Evolutionary conservation across 23 red algal species (phyloP).

Genomic region (Rhodosorus marinus): DNA sequence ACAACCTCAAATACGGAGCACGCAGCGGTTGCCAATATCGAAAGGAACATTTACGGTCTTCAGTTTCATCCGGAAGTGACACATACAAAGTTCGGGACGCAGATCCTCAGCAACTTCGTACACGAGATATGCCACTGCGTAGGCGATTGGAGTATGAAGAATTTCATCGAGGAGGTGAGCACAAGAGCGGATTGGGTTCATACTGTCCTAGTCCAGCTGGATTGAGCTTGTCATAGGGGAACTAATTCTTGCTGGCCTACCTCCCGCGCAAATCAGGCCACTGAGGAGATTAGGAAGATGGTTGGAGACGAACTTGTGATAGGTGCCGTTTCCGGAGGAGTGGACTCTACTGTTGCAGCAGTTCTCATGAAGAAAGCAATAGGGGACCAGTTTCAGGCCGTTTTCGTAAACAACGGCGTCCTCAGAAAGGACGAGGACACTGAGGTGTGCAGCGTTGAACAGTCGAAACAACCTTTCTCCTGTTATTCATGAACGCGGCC

Average conservation of each 20-base stretch:
- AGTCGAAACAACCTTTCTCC: too few species aligned
- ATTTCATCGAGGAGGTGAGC: constrained; percentile 40
- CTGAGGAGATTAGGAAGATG: constrained; percentile 15
- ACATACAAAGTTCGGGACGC: constrained; percentile 52
- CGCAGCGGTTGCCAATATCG: constrained; percentile 29
- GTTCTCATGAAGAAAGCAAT: constrained; percentile 71
- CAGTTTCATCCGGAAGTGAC: constrained; percentile 98
- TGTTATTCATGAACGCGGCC: too few species aligned
- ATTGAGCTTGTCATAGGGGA: too few species aligned
- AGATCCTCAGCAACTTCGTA: constrained; percentile 55
- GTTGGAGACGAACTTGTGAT: constrained; percentile 66
- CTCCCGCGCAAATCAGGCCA: too few species aligned
- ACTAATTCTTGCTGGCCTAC: too few species aligned
- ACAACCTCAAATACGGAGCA: constrained; percentile 49
- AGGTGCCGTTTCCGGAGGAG: constrained; percentile 84
- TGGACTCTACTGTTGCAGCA: constrained; percentile 94
- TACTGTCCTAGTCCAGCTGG: too few species aligned
- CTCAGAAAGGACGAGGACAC: constrained; percentile 67
- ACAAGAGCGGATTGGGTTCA: too few species aligned
- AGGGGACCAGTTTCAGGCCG: constrained; percentile 57
- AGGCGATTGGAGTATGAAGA: constrained; percentile 84
- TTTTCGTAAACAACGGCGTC: constrained; percentile 93
- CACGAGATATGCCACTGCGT: constrained; percentile 36
- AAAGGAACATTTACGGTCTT: constrained; percentile 43
- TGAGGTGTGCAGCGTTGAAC: constrained; percentile 43